Percentiles rank a stretch among this genome's conserved stretches.
Evolutionary conservation across 2,329 filamentous ascomycete genomes (phyloP).

Genomic region (Trichophyton equinum): DNA sequence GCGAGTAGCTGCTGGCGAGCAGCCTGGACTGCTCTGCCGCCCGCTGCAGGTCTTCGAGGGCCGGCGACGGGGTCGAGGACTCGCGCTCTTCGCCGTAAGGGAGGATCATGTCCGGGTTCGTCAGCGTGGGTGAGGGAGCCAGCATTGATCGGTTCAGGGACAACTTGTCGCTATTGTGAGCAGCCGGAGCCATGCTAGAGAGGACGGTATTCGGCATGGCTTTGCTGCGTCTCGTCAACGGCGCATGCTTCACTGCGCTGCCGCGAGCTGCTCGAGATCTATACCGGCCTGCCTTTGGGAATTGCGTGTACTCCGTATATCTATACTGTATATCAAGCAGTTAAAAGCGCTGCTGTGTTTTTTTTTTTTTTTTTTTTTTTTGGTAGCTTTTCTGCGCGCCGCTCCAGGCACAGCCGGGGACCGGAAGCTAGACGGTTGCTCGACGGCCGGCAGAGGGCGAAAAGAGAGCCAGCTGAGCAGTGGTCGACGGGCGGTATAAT

Average conservation of each 20-base stretch:
- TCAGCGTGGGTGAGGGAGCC: conserved; percentile 65
- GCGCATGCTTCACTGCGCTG: background rate
- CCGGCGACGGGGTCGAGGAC: conserved; percentile 40
- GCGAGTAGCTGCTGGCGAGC: background rate
- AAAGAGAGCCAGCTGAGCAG: background rate
- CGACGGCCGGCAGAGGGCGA: too few relatives aligned
- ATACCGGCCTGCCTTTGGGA: too few relatives aligned
- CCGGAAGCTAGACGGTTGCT: too few relatives aligned
- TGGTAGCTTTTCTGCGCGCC: background rate
- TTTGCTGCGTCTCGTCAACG: background rate
- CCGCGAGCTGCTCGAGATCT: background rate
- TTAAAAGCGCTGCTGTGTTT: too few relatives aligned
- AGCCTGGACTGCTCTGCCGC: background rate
- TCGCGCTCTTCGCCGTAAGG: conserved; percentile 48
- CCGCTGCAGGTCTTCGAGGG: conserved; percentile 30
- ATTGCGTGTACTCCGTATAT: too few relatives aligned
- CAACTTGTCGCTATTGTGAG: background rate
- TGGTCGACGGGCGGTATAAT: background rate
- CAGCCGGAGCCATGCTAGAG: background rate
- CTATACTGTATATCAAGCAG: too few relatives aligned
- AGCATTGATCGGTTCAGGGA: background rate
- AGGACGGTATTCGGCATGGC: background rate
- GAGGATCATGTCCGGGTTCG: conserved; percentile 89
- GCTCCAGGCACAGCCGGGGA: background rate
- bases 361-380: background rate